phyloP scores from a whole-genome alignment of 768 basidiomycete genomes.

The Neoboletus subvelutipes region DNA sequence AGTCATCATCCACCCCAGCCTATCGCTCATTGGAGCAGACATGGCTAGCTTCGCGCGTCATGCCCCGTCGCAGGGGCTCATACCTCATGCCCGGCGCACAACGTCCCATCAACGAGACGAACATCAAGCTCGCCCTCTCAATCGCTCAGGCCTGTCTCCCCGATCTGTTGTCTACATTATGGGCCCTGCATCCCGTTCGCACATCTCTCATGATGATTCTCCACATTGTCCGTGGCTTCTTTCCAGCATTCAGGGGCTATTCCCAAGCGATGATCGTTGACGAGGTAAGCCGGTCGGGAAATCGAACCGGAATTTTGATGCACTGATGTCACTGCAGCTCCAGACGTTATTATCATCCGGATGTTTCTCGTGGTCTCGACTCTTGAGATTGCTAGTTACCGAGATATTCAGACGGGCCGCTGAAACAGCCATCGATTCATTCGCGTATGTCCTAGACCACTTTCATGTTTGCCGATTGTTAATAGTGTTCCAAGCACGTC shows the following conservation, averaged over 20 bases:
- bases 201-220: conserved; percentile 69
- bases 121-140: conserved; percentile 55
- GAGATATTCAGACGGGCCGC: conserved; percentile 64
- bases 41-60: conserved; percentile 57
- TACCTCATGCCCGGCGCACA: conserved; percentile 66
- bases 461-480: conserved; percentile 10
- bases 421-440: conserved; percentile 66
- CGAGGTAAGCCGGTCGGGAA: conserved; percentile 52
- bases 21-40: conserved; percentile 38
- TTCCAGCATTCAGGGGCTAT: conserved; percentile 82
- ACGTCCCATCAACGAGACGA: conserved; percentile 57
- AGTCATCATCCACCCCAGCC: background rate
- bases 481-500: conserved; percentile 44
- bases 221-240: conserved; percentile 69
- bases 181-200: conserved; percentile 63
- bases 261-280: conserved; percentile 85
- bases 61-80: conserved; percentile 45
- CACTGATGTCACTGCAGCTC: conserved; percentile 43
- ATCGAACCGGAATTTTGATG: conserved; percentile 4
- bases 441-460: conserved; percentile 57
- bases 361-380: conserved; percentile 67
- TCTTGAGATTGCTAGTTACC: conserved; percentile 55
- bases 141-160: conserved; percentile 54
- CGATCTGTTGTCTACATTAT: conserved; percentile 51
- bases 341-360: conserved; percentile 68